Base-by-base conservation (phyloP, 257 asterid genomes). In the Avicennia marina region DNA sequence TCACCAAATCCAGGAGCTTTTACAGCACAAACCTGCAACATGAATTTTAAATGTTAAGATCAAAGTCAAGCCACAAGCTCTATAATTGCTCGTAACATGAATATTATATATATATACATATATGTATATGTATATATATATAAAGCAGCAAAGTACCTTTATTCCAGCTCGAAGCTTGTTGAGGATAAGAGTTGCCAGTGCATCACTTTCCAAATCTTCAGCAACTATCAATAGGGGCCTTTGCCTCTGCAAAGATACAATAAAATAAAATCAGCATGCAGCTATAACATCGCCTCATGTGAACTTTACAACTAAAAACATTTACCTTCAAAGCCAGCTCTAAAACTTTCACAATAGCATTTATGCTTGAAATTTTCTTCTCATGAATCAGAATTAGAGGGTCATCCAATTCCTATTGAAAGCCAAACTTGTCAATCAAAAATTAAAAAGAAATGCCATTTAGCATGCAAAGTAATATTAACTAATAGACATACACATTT, bases 1-100 rank as follows among this genome's bases (percentile, higher is more conserved):
- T 90, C 95, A 57, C 98, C 98, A 53, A 90, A 87, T 6, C 98
- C 98, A 2, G 98, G 96, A 26, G 96, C 96, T 79, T 90, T 90
- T 7, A 90, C 78, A 40, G 98, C 98, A 66, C 96, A 90, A 53
- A 90, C 94, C 96, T 88, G 81, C 18, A 63, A 51, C 9, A 63
- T 38, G 4, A 40, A 54, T 7, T 48, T 11, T 4, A 1, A 13
- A 47, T 16, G 25, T 41, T 42, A 16, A 9, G 18, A 21, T 4
- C 2, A 2, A 41, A 32, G 10, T 43, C 40, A 13, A 36, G 42
- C 25, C 13, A 48, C 57, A 18, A 16, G 15, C 11, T 34, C 45
- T 21, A 39, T 11, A 21, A 21, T 21, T 18, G 3, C 26, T 2
- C 32, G n/a, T n/a, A n/a, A n/a, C n/a, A n/a, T n/a, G n/a, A n/a